Evolutionary conservation across 805 yeast genomes (phyloP).

Genomic region (Saturnispora sanitii): DNA sequence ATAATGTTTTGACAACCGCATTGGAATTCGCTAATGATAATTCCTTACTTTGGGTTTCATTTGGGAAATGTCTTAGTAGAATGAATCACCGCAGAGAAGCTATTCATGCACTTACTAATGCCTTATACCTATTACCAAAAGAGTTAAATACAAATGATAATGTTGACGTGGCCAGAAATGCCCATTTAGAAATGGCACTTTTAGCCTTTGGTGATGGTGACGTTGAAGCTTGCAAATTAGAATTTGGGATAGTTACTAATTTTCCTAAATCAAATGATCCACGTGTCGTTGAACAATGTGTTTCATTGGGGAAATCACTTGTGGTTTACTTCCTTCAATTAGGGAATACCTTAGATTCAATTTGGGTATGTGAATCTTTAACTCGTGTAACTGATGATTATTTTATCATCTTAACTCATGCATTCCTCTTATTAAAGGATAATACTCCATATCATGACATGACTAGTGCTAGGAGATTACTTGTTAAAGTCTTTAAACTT

Average conservation of each 20-base stretch:
- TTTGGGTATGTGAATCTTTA: conserved; percentile 41
- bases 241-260: conserved; percentile 39
- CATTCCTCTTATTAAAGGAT: conserved; percentile 35
- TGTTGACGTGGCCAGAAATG: conserved; percentile 39
- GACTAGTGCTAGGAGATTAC: conserved; percentile 27
- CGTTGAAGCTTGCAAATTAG: conserved; percentile 39
- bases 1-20: conserved; percentile 22
- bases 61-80: conserved; percentile 40
- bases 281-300: conserved; percentile 29
- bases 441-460: conserved; percentile 27
- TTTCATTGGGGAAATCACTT: conserved; percentile 28
- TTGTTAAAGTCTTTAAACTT: conserved; percentile 21
- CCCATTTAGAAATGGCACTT: conserved; percentile 48
- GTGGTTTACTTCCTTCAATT: conserved; percentile 43
- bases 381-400: conserved; percentile 36
- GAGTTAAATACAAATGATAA: conserved; percentile 26
- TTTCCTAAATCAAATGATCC: conserved; percentile 34
- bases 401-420: conserved; percentile 37
- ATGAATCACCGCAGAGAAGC: conserved; percentile 38
- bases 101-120: conserved; percentile 35
- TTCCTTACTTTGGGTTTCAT: conserved; percentile 37
- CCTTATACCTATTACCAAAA: conserved; percentile 34
- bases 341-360: conserved; percentile 39
- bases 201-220: conserved; percentile 44
- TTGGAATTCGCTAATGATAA: conserved; percentile 21